Base-by-base conservation (phyloP, 2,329 filamentous ascomycete genomes). In the Hypoxylon rubiginosum region DNA sequence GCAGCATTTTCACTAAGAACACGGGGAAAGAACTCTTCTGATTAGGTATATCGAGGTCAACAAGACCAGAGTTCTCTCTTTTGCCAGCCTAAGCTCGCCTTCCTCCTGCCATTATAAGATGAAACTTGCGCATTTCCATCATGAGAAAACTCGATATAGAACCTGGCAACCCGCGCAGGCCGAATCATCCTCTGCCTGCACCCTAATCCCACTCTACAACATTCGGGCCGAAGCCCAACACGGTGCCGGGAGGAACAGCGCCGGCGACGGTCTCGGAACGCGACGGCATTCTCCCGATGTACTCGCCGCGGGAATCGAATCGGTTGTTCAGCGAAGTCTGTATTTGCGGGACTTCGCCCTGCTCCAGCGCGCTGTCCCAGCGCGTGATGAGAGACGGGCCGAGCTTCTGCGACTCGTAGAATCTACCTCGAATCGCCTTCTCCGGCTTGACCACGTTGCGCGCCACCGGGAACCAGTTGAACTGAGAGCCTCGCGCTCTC, bases 391-490 rank as follows among this genome's bases (percentile, higher is more conserved):
- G 77, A 58, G 87, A 81, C 15, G 81, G 81, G 75, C 86, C 83
- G 36, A 89, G 79, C 62, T 82, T 80, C 62, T 82, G 77, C n/a
- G 84, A 84, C 15, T 86, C 83, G 76, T 89, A 88, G 77, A 88
- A 88, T n/a, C 86, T 80, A 54, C 86, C 86, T 62, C 81, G 80
- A 54, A 88, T 80, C 21, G 80, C 79, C 13, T 74, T 72, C 71
- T 87, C 85, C 32, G 55, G 59, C 52, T 78, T 77, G 6, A 72
- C 66, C 30, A 72, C 71, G 41, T 74, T 71, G 26, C 59, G 59
- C 50, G 73, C 67, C 0, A 76, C 50, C 1, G 67, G 68, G 11
- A 73, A 62, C 80, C 80, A 82, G 41, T 74, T 72, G 69, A 76
- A 79, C 15, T 67, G 62, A 43, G 64, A 66, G 8, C 71, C 70